These are phyloP conservation scores for Tuber calosporum DNA, from an alignment of 495 filamentous ascomycete species.

Conservation along the genomic window DNA sequence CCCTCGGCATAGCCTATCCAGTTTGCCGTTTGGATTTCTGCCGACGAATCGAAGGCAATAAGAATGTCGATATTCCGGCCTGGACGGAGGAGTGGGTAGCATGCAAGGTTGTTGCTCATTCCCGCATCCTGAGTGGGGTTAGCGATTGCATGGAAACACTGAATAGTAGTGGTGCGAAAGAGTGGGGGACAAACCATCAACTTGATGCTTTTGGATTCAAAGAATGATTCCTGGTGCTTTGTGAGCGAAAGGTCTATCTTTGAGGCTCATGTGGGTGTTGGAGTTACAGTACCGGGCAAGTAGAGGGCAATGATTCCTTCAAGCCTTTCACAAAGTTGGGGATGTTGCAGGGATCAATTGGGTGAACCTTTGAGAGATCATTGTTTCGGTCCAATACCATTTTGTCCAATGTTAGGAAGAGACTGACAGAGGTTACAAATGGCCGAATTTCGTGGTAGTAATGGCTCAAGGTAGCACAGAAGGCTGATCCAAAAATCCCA, in stretches of 20 bases:
- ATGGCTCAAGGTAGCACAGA: constrained; percentile 88
- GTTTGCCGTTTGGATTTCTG: constrained; percentile 77
- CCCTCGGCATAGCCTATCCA: constrained; percentile 91
- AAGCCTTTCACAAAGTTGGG: constrained; percentile 83
- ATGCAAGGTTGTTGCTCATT: constrained; percentile 95
- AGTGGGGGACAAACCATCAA: constrained; percentile 54
- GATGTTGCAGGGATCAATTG: constrained; percentile 78
- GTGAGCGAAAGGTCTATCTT: constrained; percentile 44
- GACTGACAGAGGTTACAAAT: constrained; percentile 61
- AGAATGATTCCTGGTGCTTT: constrained; percentile 46
- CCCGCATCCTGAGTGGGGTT: constrained; percentile 61
- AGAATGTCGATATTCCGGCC: constrained; percentile 83
- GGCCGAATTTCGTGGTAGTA: constrained; percentile 92
- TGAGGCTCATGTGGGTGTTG: background rate
- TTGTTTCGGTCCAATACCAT: constrained; percentile 74
- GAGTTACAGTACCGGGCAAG: constrained; percentile 49
- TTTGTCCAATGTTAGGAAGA: constrained; percentile 72
- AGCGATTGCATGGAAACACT: background rate
- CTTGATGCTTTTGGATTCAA: constrained; percentile 62
- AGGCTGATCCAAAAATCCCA: constrained; percentile 91
- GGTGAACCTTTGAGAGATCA: constrained; percentile 80
- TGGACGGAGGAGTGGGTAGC: constrained; percentile 84
- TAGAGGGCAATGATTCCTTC: constrained; percentile 62
- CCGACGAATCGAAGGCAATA: constrained; percentile 80
- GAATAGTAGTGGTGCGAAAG: background rate